These are phyloP conservation scores for Spizellomyces punctatus DNA, from an alignment of 192 early-diverging fungal genomes.

Conservation along the genomic window DNA sequence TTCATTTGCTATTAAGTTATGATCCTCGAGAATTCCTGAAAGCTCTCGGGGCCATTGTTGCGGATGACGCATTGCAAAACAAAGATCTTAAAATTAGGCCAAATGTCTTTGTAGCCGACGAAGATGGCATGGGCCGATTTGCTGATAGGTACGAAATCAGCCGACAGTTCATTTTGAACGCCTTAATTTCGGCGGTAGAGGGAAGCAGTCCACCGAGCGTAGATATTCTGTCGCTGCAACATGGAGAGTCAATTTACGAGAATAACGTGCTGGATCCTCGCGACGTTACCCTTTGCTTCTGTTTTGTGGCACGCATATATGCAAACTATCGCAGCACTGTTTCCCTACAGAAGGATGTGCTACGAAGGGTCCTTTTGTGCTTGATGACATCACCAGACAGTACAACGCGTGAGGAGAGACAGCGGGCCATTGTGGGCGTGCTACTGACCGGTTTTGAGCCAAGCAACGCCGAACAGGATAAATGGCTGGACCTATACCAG, in stretches of 20 bases:
- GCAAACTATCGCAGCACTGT: slow-evolving; percentile 20
- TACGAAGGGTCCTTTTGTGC: slow-evolving; percentile 28
- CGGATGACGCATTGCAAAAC: slow-evolving; percentile 25
- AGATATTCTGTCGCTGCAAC: background rate
- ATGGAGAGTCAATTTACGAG: background rate
- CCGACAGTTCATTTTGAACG: slow-evolving; percentile 50
- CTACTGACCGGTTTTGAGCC: slow-evolving; percentile 28
- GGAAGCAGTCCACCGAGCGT: slow-evolving; percentile 18
- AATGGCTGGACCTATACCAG: slow-evolving; percentile 21
- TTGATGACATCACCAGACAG: slow-evolving; percentile 15
- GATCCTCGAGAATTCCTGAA: slow-evolving; percentile 49
- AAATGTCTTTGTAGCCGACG: slow-evolving; percentile 33
- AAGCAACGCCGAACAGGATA: slow-evolving; percentile 22
- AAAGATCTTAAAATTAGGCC: slow-evolving; percentile 30
- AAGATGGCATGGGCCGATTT: slow-evolving; percentile 30
- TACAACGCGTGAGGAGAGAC: slow-evolving; percentile 27
- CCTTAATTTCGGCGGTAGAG: slow-evolving; percentile 34
- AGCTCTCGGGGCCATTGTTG: slow-evolving; percentile 35
- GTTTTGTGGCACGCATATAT: slow-evolving; percentile 38
- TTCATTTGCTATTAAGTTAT: slow-evolving; percentile 40
- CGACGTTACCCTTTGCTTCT: too few relatives aligned
- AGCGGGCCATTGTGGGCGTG: slow-evolving; percentile 39
- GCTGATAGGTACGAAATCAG: slow-evolving; percentile 39
- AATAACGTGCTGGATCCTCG: slow-evolving; percentile 6
- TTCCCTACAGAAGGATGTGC: slow-evolving; percentile 1